phyloP scores from a whole-genome alignment of 2,329 filamentous ascomycete genomes.

The Xylaria polymorpha region DNA sequence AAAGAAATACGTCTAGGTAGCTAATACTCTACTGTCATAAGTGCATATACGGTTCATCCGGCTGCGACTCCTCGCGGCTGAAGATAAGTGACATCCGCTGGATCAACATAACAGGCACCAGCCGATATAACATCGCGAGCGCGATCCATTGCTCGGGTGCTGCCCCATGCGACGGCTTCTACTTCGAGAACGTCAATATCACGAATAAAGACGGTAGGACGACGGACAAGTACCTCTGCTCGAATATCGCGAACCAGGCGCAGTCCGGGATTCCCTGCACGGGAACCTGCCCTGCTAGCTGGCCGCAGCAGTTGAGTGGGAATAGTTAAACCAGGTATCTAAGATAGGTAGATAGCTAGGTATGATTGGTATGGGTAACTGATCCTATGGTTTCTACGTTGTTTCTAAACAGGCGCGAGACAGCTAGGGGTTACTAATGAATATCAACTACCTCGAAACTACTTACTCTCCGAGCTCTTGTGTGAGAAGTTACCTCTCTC shows the following conservation, averaged over 20 bases:
- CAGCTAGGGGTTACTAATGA: not conserved
- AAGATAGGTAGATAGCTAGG: constrained; percentile 16
- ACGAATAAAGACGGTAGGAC: constrained; percentile 54
- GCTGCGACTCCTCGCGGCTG: constrained; percentile 56
- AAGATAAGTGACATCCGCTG: constrained; percentile 60
- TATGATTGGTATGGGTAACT: not conserved
- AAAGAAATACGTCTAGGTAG: not conserved
- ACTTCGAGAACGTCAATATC: constrained; percentile 60
- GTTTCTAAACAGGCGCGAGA: not conserved
- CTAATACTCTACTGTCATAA: constrained; percentile 13
- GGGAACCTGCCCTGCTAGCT: constrained; percentile 52
- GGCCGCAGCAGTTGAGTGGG: constrained; percentile 54
- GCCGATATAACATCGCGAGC: constrained; percentile 60
- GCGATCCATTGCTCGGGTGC: constrained; percentile 58
- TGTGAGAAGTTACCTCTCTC: not conserved
- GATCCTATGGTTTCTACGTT: not conserved
- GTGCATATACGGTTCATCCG: constrained; percentile 57
- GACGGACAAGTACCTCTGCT: constrained; percentile 56
- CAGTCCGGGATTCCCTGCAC: constrained; percentile 52
- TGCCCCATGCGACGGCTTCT: constrained; percentile 58
- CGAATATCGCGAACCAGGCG: constrained; percentile 55
- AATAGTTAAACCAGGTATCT: constrained; percentile 30
- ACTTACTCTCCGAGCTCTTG: not conserved
- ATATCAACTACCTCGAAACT: not conserved
- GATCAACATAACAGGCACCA: constrained; percentile 63